Base-by-base conservation (phyloP, 257 asterid species). In the Penstemon eatonii region DNA sequence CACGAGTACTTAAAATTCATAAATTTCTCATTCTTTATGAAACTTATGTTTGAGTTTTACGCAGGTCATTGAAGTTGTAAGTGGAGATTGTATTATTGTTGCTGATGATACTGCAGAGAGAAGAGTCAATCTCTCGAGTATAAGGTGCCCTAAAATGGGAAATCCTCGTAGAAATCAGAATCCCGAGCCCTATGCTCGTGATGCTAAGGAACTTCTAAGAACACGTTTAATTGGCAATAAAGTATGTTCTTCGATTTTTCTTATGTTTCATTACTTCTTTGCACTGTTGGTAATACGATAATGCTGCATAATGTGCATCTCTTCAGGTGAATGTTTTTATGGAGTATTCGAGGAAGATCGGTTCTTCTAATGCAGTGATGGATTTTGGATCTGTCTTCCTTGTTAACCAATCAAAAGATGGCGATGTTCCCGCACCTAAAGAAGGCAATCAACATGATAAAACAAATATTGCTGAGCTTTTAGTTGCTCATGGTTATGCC, bases 81-180 rank as follows among this genome's bases (percentile, higher is more conserved):
- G 99, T 70, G 96, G 87, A 7, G 99, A 94, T 73, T 94, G 99
- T 70, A 40, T 94, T 60, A 63, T 94, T 78, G 96, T 91, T 66
- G 96, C 96, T 42, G 98, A 94, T 82, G 99, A 94, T 68, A 71
- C 85, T 73, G 99, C 98, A 4, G 99, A 94, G 79, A 81, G 99
- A 59, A 87, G 99, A 44, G 92, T 91, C 68, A 94, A 94, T 78
- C 93, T 94, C 71, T 94, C 99, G 33, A 94, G 99, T 80, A 94
- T 94, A 53, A 74, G 96, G 84, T 83, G 90, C 54, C 98, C 99
- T 53, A 94, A 89, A 80, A 89, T 94, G 77, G 99, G 97, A 7
- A 94, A 94, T 84, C 97, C 99, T 70, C 98, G 99, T 70, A 86
- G 83, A 79, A 96, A 89, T 58, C 92, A 87, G 76, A 91, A 91